Conservation (phyloP, 2,329 filamentous ascomycete species). For the Cordyceps cateniannulata region DNA sequence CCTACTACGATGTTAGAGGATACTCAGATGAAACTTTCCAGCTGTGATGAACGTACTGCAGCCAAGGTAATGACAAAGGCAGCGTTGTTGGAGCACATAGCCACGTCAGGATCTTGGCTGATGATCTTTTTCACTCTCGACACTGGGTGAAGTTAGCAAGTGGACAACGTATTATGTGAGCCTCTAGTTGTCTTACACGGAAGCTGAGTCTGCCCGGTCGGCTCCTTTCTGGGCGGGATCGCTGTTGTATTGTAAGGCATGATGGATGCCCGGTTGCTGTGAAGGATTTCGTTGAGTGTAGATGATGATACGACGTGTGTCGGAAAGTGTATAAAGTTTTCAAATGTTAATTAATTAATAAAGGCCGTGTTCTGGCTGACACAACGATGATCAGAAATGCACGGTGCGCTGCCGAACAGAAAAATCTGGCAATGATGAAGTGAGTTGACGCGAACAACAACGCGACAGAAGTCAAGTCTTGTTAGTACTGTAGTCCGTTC, state of each 20-base stretch:
- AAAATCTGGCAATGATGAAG: not conserved
- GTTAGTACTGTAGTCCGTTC: too few species aligned
- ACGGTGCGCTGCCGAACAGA: not conserved
- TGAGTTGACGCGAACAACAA: not conserved
- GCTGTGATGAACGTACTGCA: constrained; percentile 48
- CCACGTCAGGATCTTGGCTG: constrained; percentile 76
- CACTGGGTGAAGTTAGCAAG: constrained; percentile 47
- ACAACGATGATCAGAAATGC: not conserved
- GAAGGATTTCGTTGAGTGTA: not conserved
- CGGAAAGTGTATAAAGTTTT: not conserved
- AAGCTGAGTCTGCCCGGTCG: constrained; percentile 77
- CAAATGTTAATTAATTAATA: not conserved
- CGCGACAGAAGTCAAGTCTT: not conserved
- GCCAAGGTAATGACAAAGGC: constrained; percentile 91
- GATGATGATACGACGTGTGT: not conserved
- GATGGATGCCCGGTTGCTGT: constrained; percentile 13
- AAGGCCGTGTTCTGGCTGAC: not conserved
- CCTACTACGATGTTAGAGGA: constrained; percentile 42
- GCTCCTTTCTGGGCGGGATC: constrained; percentile 72
- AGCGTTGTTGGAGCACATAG: constrained; percentile 84
- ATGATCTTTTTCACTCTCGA: constrained; percentile 96
- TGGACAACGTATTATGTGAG: not conserved
- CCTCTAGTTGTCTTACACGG: constrained; percentile 56
- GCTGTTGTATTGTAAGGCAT: constrained; percentile 92
- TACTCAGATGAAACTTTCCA: not conserved